Base-by-base conservation (phyloP, 331 rosid species). In the Malus hybrid region DNA sequence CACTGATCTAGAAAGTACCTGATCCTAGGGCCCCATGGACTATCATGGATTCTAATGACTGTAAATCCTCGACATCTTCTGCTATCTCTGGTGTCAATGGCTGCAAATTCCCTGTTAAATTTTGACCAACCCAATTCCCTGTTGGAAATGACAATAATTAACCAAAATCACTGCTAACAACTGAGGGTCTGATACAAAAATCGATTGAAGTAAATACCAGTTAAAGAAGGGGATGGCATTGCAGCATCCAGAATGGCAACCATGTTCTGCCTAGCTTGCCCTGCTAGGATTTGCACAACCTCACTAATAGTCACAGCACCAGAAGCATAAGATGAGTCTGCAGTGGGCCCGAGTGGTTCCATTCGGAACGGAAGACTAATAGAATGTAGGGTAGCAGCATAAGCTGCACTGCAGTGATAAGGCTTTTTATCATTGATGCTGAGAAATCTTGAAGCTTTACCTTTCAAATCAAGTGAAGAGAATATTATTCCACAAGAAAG, bases 341-440 rank as follows among this genome's bases (percentile, higher is more conserved):
- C 44, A 69, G 82, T 76, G 27, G 96, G 97, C 36, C 94, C 90
- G 72, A 74, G 82, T 6, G 93, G 86, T 80, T 77, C 86, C 93
- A 93, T 88, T 75, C 93, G 90, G 66, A 91, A 91, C 55, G 97
- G 97, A 61, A 91, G 89, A 79, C 93, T 89, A 68, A 90, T 78
- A 62, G 96, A 82, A 79, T 91, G 97, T 70, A 93, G 78, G 33
- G 97, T 80, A 79, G 96, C 87, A 71, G 94, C 96, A 82, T 93
- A 93, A 69, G 78, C 91, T 64, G 97, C 93, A 77, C 96, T 91
- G 75, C 90, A 83, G 85, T 93, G 97, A 81, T 90, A 91, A 65
- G 87, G 88, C 79, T 85, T 88, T 62, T 64, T 87, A 82, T 91
- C 90, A 69, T 86, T 85, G 82, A 91, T 48, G 75, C 71, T 68